Conservation (phyloP, 2,329 filamentous ascomycete species). For the Trichoderma harzianum region DNA sequence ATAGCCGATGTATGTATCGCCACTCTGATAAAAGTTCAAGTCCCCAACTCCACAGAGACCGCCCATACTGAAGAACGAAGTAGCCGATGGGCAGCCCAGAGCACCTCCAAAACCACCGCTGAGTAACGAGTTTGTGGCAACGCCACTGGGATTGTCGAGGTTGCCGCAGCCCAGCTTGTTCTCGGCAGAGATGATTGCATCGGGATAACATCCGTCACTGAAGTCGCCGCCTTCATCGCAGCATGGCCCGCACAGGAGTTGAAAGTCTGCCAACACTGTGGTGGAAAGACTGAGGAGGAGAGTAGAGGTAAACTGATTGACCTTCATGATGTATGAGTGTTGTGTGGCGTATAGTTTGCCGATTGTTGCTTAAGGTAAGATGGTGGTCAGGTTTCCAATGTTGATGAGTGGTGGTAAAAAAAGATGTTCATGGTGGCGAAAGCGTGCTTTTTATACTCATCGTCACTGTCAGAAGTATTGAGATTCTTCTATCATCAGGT, state of each 20-base stretch:
- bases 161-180: neutral
- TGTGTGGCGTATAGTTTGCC: neutral
- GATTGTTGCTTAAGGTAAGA: neutral
- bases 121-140: neutral
- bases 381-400: neutral
- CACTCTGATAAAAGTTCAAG: neutral
- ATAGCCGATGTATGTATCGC: neutral
- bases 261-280: neutral
- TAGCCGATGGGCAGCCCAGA: neutral
- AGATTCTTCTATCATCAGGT: neutral
- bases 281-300: neutral
- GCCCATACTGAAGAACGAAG: neutral
- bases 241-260: neutral
- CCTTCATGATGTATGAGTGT: neutral
- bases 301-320: neutral
- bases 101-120: neutral
- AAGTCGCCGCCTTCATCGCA: neutral
- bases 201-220: neutral
- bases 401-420: neutral
- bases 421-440: neutral
- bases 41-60: neutral
- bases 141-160: neutral
- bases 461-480: neutral
- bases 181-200: neutral
- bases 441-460: neutral